Percentiles rank a stretch among this genome's conserved stretches.
These are phyloP conservation scores for Acer campestre DNA, from an alignment of 345 rosid species.

Conservation along the genomic window DNA sequence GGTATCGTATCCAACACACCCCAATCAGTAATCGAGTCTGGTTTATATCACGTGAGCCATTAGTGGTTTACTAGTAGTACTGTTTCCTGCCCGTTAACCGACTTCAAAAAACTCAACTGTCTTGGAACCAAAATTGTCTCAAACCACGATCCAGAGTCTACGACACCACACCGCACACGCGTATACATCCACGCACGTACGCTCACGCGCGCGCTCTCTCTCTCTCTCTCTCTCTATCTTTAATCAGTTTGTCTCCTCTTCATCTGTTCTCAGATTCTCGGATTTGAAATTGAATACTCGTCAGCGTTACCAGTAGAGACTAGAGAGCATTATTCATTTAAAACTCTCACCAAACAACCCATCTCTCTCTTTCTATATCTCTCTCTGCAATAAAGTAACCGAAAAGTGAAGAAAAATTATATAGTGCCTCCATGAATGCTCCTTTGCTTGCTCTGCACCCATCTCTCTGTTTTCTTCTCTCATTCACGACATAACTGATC, in stretches of 20 bases:
- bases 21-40: neutral
- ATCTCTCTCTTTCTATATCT: neutral
- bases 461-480: constrained; percentile 8
- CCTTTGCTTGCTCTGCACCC: constrained; percentile 41
- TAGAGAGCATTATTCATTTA: too few species aligned
- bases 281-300: neutral
- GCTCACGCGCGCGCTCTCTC: neutral
- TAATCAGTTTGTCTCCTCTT: neutral
- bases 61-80: neutral
- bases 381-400: constrained; percentile 15
- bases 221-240: neutral
- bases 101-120: neutral
- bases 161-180: neutral
- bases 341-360: neutral
- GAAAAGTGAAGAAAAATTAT: constrained; percentile 2
- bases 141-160: neutral
- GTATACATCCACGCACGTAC: neutral
- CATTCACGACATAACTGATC: constrained; percentile 29
- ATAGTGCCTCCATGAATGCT: constrained; percentile 43
- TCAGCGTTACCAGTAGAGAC: constrained; percentile 1
- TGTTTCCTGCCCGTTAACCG: neutral
- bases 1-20: neutral
- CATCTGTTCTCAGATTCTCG: neutral
- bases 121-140: neutral
- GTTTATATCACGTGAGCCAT: neutral